These are phyloP conservation scores for Peribolospora kevripleyi DNA, from an alignment of 768 basidiomycete species.

Conservation along the genomic window DNA sequence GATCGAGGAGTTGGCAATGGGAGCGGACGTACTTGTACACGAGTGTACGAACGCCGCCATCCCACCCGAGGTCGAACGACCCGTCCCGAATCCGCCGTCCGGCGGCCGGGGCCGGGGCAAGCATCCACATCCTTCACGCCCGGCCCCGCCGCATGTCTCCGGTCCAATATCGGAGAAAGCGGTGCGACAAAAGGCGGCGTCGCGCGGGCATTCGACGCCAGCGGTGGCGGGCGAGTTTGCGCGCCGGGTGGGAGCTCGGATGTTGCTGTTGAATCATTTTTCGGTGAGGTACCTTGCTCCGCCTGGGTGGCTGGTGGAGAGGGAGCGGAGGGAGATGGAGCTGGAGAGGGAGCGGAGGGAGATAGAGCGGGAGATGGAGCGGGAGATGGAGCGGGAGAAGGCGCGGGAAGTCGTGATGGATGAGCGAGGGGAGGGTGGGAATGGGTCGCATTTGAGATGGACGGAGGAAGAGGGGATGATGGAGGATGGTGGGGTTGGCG, in stretches of 20 bases:
- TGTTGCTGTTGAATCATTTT: conserved; percentile 53
- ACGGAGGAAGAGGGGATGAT: not conserved
- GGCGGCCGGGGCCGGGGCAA: conserved; percentile 32
- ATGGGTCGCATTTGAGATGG: no score
- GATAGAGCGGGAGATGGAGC: not conserved
- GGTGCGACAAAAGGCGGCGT: conserved; percentile 36
- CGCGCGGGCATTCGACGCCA: conserved; percentile 54
- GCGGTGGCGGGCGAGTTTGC: conserved; percentile 54
- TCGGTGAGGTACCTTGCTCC: conserved; percentile 31
- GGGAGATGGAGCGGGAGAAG: no score
- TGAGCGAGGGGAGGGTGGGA: no score
- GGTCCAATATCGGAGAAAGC: conserved; percentile 19
- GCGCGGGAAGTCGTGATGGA: no score
- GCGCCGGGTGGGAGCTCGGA: conserved; percentile 31
- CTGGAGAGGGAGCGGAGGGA: conserved; percentile 6
- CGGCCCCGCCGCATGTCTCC: not conserved
- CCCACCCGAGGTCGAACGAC: conserved; percentile 24
- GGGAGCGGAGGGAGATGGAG: not conserved
- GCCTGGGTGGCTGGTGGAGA: not conserved
- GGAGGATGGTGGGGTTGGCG: not conserved
- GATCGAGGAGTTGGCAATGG: conserved; percentile 29
- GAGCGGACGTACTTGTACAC: conserved; percentile 54
- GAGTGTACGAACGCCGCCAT: conserved; percentile 60
- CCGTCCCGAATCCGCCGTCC: conserved; percentile 2
- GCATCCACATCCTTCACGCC: conserved; percentile 14